Evolutionary conservation across 2,329 filamentous ascomycete species (phyloP), one percentile per base, ranked within the genome.

Genomic region (Volutella citrinella): DNA sequence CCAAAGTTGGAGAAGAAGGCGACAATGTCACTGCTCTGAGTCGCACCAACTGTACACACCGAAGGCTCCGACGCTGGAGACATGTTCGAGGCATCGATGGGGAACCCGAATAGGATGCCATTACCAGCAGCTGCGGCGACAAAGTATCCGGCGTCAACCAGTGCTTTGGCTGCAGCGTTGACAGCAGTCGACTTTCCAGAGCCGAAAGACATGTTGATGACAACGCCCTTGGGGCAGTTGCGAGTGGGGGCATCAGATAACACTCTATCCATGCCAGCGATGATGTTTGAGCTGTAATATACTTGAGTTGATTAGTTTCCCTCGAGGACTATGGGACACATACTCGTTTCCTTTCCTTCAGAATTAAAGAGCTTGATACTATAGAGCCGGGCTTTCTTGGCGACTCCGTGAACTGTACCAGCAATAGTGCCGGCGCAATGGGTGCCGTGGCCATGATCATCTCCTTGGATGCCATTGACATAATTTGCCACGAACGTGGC

Each of bases 161-260:
- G n/a, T n/a, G n/a, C n/a, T n/a, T n/a, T n/a, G n/a, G n/a, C n/a
- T n/a, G n/a, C n/a, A n/a, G n/a, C 57, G 63, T 77, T 77, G 46
- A 76, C 61, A 21, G 72, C 51, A 4, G 59, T 41, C 4, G 70
- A 72, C 42, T 51, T 54, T n/a, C 42, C 27, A 13, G 73, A 73
- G 11, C 72, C 74, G 5, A 80, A 66, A n/a, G 71, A 76, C 70
- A 79, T 68, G 62, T 68, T 74, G 45, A 76, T 64, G 24, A 74
- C 72, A n/a, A 70, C 56, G 16, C 60, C 60, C 24, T 31, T 52
- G 31, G 56, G 51, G 32, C 68, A 66, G 36, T 54, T 48, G 39
- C 66, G 62, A 28, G 54, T 53, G 35, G 58, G 48, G 40, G 68
- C 68, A 54, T 74, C 64, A 42, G 64, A 59, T 26, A 62, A 63